phyloP scores from a whole-genome alignment of 306 rosid genomes.

The Quercus robur region DNA sequence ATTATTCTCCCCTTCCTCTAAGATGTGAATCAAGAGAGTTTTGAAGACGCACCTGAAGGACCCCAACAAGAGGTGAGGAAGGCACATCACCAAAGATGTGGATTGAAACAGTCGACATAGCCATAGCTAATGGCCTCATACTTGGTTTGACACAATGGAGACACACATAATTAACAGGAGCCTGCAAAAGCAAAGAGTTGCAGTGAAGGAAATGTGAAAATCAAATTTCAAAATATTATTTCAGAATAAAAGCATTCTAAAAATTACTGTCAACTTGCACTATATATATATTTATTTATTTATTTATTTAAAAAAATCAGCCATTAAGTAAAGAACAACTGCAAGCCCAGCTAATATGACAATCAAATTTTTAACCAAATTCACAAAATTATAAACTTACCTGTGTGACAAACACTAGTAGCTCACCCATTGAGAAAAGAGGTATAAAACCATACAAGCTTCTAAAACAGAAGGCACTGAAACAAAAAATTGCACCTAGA shows the following conservation, averaged over 20 bases:
- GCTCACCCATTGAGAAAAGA: constrained; percentile 76
- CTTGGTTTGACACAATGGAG: constrained; percentile 81
- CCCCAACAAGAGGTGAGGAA: constrained; percentile 93
- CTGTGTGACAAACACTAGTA: constrained; percentile 81
- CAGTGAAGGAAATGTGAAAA: constrained; percentile 19
- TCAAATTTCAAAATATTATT: neutral
- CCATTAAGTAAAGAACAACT: constrained; percentile 6
- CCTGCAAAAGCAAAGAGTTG: constrained; percentile 53
- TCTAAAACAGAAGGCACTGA: constrained; percentile 68
- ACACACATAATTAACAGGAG: constrained; percentile 86
- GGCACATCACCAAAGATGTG: constrained; percentile 94
- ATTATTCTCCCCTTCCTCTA: neutral
- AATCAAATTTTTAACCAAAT: constrained; percentile 11
- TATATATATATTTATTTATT: too few species aligned
- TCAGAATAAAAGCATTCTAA: neutral
- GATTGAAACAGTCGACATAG: constrained; percentile 83
- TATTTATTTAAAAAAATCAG: neutral
- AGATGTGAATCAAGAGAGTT: constrained; percentile 13
- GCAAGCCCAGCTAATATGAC: constrained; percentile 5
- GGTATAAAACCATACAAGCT: constrained; percentile 61
- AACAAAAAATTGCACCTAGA: constrained; percentile 81
- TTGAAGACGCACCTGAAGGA: constrained; percentile 64
- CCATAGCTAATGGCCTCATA: constrained; percentile 88
- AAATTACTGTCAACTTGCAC: neutral
- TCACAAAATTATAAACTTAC: constrained; percentile 35